Conservation (phyloP, 495 filamentous ascomycete genomes). For the Mytilinidion resinicola region DNA sequence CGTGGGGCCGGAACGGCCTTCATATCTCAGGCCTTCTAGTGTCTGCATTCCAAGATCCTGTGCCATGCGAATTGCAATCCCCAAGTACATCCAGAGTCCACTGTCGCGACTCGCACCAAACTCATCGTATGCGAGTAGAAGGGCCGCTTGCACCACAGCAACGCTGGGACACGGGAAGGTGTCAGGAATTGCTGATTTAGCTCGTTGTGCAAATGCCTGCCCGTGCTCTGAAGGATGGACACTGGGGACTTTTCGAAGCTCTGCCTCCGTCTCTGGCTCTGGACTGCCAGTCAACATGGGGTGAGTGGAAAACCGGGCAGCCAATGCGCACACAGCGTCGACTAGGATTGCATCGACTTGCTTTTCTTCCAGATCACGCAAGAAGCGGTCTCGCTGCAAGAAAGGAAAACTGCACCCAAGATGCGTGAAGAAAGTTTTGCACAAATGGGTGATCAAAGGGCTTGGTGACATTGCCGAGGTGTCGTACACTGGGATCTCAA, state of each 20-base stretch:
- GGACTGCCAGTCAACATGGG: slow-evolving; percentile 48
- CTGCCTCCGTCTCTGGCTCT: slow-evolving; percentile 43
- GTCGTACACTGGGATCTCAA: slow-evolving; percentile 75
- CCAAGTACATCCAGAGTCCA: slow-evolving; percentile 85
- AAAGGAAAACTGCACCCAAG: slow-evolving; percentile 81
- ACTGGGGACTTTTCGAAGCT: slow-evolving; percentile 33
- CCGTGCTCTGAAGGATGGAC: slow-evolving; percentile 46
- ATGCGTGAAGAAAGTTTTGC: slow-evolving; percentile 70
- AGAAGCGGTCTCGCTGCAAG: slow-evolving; percentile 60
- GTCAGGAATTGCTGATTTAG: slow-evolving; percentile 53
- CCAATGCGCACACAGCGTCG: slow-evolving; percentile 72
- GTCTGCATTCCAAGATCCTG: slow-evolving; percentile 79
- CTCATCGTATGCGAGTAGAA: slow-evolving; percentile 77
- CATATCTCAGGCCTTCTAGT: slow-evolving; percentile 63
- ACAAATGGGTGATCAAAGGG: slow-evolving; percentile 64
- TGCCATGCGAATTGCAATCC: slow-evolving; percentile 78
- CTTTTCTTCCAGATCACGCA: slow-evolving; percentile 65
- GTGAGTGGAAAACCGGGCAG: slow-evolving; percentile 72
- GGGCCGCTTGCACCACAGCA: slow-evolving; percentile 69
- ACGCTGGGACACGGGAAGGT: slow-evolving; percentile 72
- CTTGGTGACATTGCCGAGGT: slow-evolving; percentile 59
- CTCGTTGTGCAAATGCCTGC: slow-evolving; percentile 61
- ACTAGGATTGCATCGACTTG: slow-evolving; percentile 80
- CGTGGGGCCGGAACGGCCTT: slow-evolving; percentile 50
- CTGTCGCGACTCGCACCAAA: slow-evolving; percentile 83